Conservation (phyloP, 2,329 filamentous ascomycete species). For the Purpureocillium takamizusanense region DNA sequence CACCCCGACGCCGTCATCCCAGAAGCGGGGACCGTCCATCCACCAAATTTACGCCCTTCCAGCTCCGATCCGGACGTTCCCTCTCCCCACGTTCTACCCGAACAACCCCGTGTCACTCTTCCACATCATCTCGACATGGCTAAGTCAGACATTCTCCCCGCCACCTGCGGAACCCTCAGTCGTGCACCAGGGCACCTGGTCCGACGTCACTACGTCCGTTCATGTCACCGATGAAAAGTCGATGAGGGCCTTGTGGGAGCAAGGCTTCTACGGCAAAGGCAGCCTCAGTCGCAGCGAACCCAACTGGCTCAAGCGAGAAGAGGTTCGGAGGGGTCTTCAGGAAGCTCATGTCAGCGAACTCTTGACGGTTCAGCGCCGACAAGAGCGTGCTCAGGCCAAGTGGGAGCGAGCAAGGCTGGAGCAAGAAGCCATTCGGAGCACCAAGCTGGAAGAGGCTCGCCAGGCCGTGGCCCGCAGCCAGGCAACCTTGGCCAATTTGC, state of each 20-base stretch:
- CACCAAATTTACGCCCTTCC: conserved; percentile 75
- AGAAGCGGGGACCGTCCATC: conserved; percentile 33
- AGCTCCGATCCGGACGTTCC: conserved; percentile 71
- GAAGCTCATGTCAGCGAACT: conserved; percentile 71
- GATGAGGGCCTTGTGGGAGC: conserved; percentile 82
- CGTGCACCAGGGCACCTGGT: conserved; percentile 69
- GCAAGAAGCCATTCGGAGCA: conserved; percentile 72
- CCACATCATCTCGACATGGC: conserved; percentile 68
- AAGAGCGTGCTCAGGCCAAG: conserved; percentile 77
- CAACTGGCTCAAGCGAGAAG: conserved; percentile 80
- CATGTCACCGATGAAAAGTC: conserved; percentile 71
- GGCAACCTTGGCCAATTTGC: conserved; percentile 4
- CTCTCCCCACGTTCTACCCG: conserved; percentile 80
- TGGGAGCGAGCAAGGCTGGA: conserved; percentile 85
- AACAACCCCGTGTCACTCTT: conserved; percentile 86
- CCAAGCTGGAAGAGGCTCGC: conserved; percentile 38
- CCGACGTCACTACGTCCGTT: conserved; percentile 70
- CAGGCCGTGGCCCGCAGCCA: conserved; percentile 12
- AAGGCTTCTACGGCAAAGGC: conserved; percentile 96
- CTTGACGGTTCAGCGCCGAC: conserved; percentile 63
- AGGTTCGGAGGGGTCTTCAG: conserved; percentile 57
- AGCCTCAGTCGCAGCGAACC: conserved; percentile 89
- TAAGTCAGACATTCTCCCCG: conserved; percentile 62
- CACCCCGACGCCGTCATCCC: conserved; percentile 8
- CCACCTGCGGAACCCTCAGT: conserved; percentile 55